Percentiles rank a stretch among this genome's conserved stretches.
Evolutionary conservation across 306 rosid genomes (phyloP).

Genomic region (Vicia faba): DNA sequence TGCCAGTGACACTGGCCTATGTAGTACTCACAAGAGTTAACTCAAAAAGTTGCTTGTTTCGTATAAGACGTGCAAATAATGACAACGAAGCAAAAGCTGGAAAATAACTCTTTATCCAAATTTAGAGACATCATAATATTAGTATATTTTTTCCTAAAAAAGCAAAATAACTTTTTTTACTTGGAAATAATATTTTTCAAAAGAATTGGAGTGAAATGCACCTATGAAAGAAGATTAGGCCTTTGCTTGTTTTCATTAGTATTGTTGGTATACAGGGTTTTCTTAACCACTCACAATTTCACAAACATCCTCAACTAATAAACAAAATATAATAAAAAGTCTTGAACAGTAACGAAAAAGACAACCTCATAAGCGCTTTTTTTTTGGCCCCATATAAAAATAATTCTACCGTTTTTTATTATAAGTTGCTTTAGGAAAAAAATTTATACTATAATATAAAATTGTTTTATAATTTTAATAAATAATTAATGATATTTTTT

Average conservation of each 20-base stretch:
- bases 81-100: constrained; percentile 38
- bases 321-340: constrained; percentile 15
- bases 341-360: constrained; percentile 17
- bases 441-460: no score
- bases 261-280: neutral
- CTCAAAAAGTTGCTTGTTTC: constrained; percentile 38
- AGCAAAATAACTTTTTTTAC: neutral
- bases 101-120: constrained; percentile 39
- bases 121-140: neutral
- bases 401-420: no score
- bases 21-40: neutral
- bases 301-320: constrained; percentile 9
- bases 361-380: constrained; percentile 28
- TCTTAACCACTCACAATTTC: neutral
- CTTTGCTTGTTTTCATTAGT: constrained; percentile 36
- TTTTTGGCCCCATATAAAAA: constrained; percentile 28
- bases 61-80: constrained; percentile 37
- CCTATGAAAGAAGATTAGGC: constrained; percentile 25
- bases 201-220: neutral
- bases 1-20: constrained; percentile 25
- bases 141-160: neutral
- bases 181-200: neutral
- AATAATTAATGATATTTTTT: no score
- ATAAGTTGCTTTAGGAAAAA: no score
- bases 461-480: no score